Evolutionary conservation across 371 early-diverging fungal species (phyloP).

Genomic region (Ordospora pajunii): DNA sequence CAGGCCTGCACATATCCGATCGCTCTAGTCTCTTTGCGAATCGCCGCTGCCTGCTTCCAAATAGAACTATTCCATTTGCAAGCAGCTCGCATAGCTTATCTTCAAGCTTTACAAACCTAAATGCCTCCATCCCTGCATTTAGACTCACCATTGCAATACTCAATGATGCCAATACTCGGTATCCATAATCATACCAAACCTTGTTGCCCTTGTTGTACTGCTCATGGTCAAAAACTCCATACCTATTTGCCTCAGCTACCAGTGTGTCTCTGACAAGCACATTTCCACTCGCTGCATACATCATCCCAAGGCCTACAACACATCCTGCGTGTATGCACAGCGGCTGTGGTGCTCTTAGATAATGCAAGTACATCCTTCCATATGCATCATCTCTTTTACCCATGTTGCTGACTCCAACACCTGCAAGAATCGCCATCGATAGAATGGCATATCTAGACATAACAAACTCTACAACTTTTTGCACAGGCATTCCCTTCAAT

Average conservation of each 20-base stretch:
- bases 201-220: constrained; percentile 29
- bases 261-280: neutral
- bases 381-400: neutral
- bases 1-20: constrained; percentile 20
- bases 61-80: constrained; percentile 27
- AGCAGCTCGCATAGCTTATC: constrained; percentile 31
- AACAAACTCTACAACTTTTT: neutral
- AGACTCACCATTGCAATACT: neutral
- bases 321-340: neutral
- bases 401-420: constrained; percentile 1
- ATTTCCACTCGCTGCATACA: constrained; percentile 7
- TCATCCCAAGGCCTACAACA: constrained; percentile 7
- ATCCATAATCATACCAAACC: constrained; percentile 23
- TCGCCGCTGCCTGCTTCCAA: neutral
- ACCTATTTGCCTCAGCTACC: neutral
- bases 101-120: constrained; percentile 13
- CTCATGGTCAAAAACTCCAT: constrained; percentile 1
- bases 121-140: neutral
- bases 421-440: neutral
- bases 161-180: constrained; percentile 6
- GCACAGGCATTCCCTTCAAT: neutral
- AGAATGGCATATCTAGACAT: neutral
- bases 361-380: neutral
- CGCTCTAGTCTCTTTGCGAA: constrained; percentile 6
- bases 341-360: neutral